These are phyloP conservation scores for Serendipita sp. DNA, from an alignment of 1,284 basidiomycete genomes.

Conservation along the genomic window DNA sequence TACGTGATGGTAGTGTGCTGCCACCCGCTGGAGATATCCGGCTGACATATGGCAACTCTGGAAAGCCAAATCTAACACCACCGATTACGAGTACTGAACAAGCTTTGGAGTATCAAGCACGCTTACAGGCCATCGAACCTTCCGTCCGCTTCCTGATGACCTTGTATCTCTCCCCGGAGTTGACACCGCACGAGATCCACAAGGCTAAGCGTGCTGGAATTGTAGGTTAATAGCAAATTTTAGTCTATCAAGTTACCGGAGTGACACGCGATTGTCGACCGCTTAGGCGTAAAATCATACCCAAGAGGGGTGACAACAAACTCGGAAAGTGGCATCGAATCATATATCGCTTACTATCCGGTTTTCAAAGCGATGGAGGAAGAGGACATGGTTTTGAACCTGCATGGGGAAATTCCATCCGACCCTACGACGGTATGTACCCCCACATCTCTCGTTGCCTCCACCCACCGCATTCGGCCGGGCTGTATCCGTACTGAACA, in stretches of 20 bases:
- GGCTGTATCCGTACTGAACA: neutral
- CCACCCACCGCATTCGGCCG: neutral
- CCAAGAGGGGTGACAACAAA: constrained; percentile 97
- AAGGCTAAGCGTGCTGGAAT: constrained; percentile 82
- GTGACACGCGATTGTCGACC: constrained; percentile 3
- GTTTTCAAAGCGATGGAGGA: constrained; percentile 94
- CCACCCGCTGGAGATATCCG: neutral
- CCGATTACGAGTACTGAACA: constrained; percentile 79
- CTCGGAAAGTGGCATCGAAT: constrained; percentile 92
- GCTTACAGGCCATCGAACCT: constrained; percentile 66
- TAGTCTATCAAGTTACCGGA: constrained; percentile 2
- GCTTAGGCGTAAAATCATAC: constrained; percentile 86
- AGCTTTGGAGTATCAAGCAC: constrained; percentile 67
- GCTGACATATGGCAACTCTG: neutral
- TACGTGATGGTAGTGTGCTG: constrained; percentile 79
- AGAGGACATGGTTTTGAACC: constrained; percentile 84
- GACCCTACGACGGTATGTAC: constrained; percentile 54
- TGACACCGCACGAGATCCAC: constrained; percentile 82
- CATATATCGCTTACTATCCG: constrained; percentile 88
- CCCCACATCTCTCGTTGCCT: neutral
- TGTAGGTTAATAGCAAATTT: constrained; percentile 34
- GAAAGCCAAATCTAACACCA: constrained; percentile 84
- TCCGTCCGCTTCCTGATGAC: constrained; percentile 86
- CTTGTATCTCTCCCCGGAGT: constrained; percentile 80
- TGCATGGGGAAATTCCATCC: constrained; percentile 97